phyloP scores from a whole-genome alignment of 768 basidiomycete species.

The Pleurotus salmoneostramineus region DNA sequence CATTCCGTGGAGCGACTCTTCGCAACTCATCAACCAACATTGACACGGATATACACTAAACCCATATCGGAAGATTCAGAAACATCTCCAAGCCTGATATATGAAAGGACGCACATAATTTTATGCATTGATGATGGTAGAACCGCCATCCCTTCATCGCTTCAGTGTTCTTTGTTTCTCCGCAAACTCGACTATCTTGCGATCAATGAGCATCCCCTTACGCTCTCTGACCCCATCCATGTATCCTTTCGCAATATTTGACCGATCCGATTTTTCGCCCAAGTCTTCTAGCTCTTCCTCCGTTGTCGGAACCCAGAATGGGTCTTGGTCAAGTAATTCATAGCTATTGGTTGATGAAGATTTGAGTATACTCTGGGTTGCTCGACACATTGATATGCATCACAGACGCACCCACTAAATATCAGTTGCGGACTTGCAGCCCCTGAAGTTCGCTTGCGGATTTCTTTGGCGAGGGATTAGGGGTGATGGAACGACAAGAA shows the following conservation, averaged over 20 bases:
- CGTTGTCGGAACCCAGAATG: conserved; percentile 97
- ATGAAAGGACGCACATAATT: too few relatives aligned
- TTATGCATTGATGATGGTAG: too few relatives aligned
- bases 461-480: conserved; percentile 43
- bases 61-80: too few relatives aligned
- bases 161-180: conserved; percentile 95
- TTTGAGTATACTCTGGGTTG: too few relatives aligned
- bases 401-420: conserved; percentile 77
- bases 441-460: conserved; percentile 93
- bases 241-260: conserved; percentile 90
- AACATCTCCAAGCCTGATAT: too few relatives aligned
- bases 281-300: conserved; percentile 96
- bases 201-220: conserved; percentile 94
- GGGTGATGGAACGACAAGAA: conserved; percentile 7
- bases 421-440: conserved; percentile 97
- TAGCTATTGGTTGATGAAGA: conserved; percentile 45
- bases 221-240: conserved; percentile 88
- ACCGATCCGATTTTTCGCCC: conserved; percentile 91
- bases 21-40: too few relatives aligned
- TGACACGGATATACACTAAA: too few relatives aligned
- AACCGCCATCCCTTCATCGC: conserved; percentile 29
- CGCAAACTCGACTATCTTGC: conserved; percentile 92
- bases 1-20: too few relatives aligned
- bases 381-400: not conserved
- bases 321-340: conserved; percentile 90